phyloP scores from a whole-genome alignment of 306 rosid genomes.

The Urtica urens region DNA sequence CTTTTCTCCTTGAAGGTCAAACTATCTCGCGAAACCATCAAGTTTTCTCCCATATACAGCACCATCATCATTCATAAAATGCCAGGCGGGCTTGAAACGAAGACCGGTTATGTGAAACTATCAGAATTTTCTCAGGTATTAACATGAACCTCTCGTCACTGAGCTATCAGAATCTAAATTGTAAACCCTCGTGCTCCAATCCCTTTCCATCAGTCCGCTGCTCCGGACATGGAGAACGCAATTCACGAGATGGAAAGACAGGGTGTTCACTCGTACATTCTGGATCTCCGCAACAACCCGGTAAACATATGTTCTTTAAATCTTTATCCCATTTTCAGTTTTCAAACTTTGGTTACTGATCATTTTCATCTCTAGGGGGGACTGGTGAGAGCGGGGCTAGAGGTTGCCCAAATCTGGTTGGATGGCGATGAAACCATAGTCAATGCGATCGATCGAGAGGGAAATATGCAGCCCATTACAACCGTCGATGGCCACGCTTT shows the following conservation, averaged over 20 bases:
- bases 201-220: constrained; percentile 52
- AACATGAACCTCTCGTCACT: not conserved
- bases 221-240: constrained; percentile 78
- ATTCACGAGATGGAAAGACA: constrained; percentile 64
- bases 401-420: constrained; percentile 92
- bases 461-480: constrained; percentile 64
- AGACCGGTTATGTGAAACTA: constrained; percentile 84
- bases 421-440: constrained; percentile 96
- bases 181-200: not conserved
- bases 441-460: constrained; percentile 73
- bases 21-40: constrained; percentile 71
- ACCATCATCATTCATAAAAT: constrained; percentile 68
- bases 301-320: constrained; percentile 27
- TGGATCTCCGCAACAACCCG: constrained; percentile 89
- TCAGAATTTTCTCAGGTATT: constrained; percentile 77
- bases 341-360: not conserved
- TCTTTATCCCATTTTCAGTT: not conserved
- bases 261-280: constrained; percentile 87
- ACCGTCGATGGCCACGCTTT: constrained; percentile 87
- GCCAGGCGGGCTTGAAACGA: constrained; percentile 51
- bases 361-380: constrained; percentile 59
- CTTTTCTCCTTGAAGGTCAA: constrained; percentile 47
- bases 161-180: not conserved
- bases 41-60: constrained; percentile 78
- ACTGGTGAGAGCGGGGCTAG: constrained; percentile 80